Base-by-base conservation (phyloP, 2,329 filamentous ascomycete genomes). In the Microsporum canis region DNA sequence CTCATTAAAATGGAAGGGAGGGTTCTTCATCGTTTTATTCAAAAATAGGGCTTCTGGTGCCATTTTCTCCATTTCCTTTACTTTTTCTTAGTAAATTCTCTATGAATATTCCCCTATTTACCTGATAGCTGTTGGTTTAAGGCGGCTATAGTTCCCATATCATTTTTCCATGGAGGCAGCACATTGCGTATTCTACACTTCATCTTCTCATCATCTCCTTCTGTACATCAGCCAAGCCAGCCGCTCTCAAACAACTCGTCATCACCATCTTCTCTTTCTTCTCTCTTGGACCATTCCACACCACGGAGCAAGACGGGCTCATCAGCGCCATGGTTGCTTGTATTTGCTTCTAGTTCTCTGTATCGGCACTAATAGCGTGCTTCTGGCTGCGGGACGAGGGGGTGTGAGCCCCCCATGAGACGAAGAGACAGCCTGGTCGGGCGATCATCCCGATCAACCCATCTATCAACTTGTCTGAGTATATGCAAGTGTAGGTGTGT, bases 1-100 rank as follows among this genome's bases (percentile, higher is more conserved):
- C 49, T 53, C 31, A 38, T 57, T 39, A 57, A 38, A 57, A 38
- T n/a, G 34, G 55, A 39, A 41, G 38, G 55, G 49, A 53, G 55
- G 55, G 31, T 29, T 41, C 17, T n/a, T 43, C 39, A 57, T 39
- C 39, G n/a, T 34, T 53, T 53, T 6, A 34, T 53, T 34, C n/a
- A 53, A n/a, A 53, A 53, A 5, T 12, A 33, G 29, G 27, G n/a
- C 23, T 47, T 47, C 12, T 53, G 14, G 12, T 53, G 10, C 7
- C 45, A 23, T 23, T 23, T 23, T 51, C 27, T 51, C 29, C 45
- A 12, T 10, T 8, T 51, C 27, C 23, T n/a, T 27, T 12, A 10
- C 23, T 43, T 17, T 27, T 47, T 29, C 3, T 27, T 47, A 47
- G 43, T 47, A 29, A 47, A 23, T 47, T 27, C 23, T 17, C 5